These are phyloP conservation scores for Chalara sp. DNA, from an alignment of 2,329 filamentous ascomycete genomes.

Conservation along the genomic window DNA sequence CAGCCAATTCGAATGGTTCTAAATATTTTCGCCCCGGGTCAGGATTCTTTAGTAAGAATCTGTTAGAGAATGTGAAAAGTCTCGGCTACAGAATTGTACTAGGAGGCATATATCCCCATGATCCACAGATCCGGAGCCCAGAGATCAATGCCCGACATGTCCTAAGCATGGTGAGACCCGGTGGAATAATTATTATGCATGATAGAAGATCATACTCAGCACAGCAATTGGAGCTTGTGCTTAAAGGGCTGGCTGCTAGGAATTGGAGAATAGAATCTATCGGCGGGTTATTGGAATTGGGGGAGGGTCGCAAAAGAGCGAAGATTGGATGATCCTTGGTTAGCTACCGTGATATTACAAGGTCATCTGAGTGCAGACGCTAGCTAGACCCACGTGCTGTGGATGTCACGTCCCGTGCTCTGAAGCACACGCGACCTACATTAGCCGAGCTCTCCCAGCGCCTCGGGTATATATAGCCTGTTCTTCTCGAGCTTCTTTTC, in stretches of 20 bases:
- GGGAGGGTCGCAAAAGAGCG: slow-evolving; percentile 5
- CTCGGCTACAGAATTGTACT: slow-evolving; percentile 70
- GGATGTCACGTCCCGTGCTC: too few relatives aligned
- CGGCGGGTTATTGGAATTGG: slow-evolving; percentile 50
- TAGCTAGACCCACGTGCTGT: too few relatives aligned
- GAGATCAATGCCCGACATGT: slow-evolving; percentile 71
- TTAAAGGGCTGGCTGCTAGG: slow-evolving; percentile 62
- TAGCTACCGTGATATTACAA: too few relatives aligned
- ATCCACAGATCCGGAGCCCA: slow-evolving; percentile 71
- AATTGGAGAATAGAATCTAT: slow-evolving; percentile 70
- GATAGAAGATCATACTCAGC: slow-evolving; percentile 77
- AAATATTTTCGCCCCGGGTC: slow-evolving; percentile 79
- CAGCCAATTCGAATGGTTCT: slow-evolving; percentile 41
- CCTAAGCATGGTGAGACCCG: slow-evolving; percentile 69
- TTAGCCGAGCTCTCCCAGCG: too few relatives aligned
- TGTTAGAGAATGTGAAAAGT: slow-evolving; percentile 53
- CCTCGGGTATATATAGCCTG: too few relatives aligned
- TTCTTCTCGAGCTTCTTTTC: too few relatives aligned
- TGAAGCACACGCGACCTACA: too few relatives aligned
- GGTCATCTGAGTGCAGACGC: too few relatives aligned
- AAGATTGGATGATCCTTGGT: slow-evolving; percentile 11
- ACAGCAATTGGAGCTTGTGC: slow-evolving; percentile 66
- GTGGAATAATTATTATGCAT: slow-evolving; percentile 79
- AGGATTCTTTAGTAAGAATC: slow-evolving; percentile 70
- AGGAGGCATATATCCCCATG: slow-evolving; percentile 82